These are phyloP conservation scores for Yamadazyma philogaea DNA, from an alignment of 805 yeast species.

Conservation along the genomic window DNA sequence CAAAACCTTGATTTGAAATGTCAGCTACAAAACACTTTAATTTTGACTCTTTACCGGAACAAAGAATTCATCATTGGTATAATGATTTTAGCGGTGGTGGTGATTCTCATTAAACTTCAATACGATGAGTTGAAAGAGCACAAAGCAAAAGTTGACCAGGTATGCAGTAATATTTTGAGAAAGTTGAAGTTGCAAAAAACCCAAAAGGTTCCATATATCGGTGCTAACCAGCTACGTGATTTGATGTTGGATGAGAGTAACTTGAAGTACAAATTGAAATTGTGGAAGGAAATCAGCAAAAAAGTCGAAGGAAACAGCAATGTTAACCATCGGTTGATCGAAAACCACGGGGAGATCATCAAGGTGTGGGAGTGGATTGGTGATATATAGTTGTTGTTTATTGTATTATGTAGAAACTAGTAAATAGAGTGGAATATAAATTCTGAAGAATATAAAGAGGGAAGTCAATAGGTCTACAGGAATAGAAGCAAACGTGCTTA, in stretches of 20 bases:
- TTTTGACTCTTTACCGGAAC: conserved; percentile 31
- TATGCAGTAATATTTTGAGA: conserved; percentile 47
- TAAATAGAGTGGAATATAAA: too few species aligned
- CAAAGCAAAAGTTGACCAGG: conserved; percentile 40
- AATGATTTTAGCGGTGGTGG: conserved; percentile 12
- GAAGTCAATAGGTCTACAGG: background rate
- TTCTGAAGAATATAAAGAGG: background rate
- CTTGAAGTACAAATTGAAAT: conserved; percentile 35
- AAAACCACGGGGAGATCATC: conserved; percentile 82
- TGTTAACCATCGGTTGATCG: conserved; percentile 59
- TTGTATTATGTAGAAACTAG: too few species aligned
- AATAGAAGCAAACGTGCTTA: background rate
- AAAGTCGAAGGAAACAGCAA: conserved; percentile 65
- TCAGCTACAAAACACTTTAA: conserved; percentile 50
- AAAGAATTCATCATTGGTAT: conserved; percentile 20
- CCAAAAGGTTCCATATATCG: conserved; percentile 41
- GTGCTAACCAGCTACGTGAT: conserved; percentile 72
- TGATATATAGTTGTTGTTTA: conserved; percentile 6
- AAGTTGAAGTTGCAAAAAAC: conserved; percentile 46
- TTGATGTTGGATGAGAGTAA: conserved; percentile 47
- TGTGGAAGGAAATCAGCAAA: conserved; percentile 59
- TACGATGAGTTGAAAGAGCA: conserved; percentile 35
- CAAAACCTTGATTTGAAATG: conserved; percentile 58
- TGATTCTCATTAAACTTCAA: conserved; percentile 21
- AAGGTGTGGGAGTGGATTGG: conserved; percentile 85